Evolutionary conservation across 2,329 filamentous ascomycete species (phyloP).

Genomic region (Xylaria sp.): DNA sequence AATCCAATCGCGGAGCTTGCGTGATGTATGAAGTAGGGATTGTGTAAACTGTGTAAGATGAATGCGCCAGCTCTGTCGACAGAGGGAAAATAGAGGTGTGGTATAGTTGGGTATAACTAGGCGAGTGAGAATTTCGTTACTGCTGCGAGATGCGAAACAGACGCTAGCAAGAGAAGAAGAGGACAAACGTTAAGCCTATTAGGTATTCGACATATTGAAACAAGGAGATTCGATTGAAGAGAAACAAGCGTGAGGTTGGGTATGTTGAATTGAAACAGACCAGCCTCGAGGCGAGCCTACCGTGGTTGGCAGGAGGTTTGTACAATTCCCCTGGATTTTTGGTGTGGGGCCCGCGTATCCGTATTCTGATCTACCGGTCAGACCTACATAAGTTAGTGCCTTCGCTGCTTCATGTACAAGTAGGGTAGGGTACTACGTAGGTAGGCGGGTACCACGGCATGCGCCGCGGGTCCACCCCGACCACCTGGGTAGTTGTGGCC

Average conservation of each 20-base stretch:
- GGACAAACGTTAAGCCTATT: slow-evolving; percentile 8
- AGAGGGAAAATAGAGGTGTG: slow-evolving; percentile 3
- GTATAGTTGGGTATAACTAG: not conserved
- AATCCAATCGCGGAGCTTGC: slow-evolving; percentile 4
- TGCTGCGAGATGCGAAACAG: not conserved
- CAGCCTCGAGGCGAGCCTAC: not conserved
- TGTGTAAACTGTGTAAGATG: slow-evolving; percentile 15
- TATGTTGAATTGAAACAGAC: slow-evolving; percentile 25
- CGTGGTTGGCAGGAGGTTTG: slow-evolving; percentile 11
- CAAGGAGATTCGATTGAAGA: slow-evolving; percentile 3
- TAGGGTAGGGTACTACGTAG: no score
- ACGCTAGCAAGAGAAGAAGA: not conserved
- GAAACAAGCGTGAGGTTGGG: slow-evolving; percentile 28
- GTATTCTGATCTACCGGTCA: slow-evolving; percentile 23
- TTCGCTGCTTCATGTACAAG: no score
- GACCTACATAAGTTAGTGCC: not conserved
- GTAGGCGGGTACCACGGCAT: slow-evolving; percentile 13
- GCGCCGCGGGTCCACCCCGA: slow-evolving; percentile 22
- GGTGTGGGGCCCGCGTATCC: slow-evolving; percentile 33
- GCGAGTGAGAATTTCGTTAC: not conserved
- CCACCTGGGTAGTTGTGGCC: slow-evolving; percentile 7
- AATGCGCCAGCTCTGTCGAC: slow-evolving; percentile 30
- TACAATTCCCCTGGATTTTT: not conserved
- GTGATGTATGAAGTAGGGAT: not conserved
- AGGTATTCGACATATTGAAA: slow-evolving; percentile 18